Evolutionary conservation across 164 flowering plant species (phyloP), one percentile per base, ranked within the genome.

Genomic region (Stephania yunnanensis): DNA sequence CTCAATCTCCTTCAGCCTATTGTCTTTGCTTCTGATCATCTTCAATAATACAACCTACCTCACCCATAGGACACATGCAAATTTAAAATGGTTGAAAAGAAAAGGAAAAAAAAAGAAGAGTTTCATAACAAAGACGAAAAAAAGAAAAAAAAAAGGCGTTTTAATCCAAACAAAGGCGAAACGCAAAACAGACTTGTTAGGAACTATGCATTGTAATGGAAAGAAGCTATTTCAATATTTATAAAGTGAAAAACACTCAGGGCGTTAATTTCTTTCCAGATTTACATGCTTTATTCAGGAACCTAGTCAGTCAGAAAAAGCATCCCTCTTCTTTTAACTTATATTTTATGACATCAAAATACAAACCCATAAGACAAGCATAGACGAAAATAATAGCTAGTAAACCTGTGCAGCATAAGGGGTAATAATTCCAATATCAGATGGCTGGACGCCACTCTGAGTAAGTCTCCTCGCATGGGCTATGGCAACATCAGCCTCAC

Each of bases 391-490:
- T n/a, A 45, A 68, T 29, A 71, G 19, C 30, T 46, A 22, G 20
- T 68, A 68, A 77, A 93, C 98, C 92, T 96, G 99, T 67, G 99
- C 99, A 74, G 95, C 92, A 83, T 96, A 96, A 64, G 99, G 99
- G 12, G 99, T 85, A 45, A 96, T 96, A 42, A 96, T 86, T 81
- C 99, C 99, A 80, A 96, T 94, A 79, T 92, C 92, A 82, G 90
- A 87, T 83, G 98, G 82, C 50, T 48, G 85, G 76, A 92, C 95
- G 73, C 99, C 99, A 82, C 94, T 87, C 71, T 84, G 80, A 69
- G 91, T 82, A 52, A 96, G 94, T 82, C 95, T 89, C 85, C 84
- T 94, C 68, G 98, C 97, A 85, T 96, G 97, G 67, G 97, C 87
- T 45, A 96, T 86, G 22, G 98, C 97, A 79, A 94, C 97, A 74